Evolutionary conservation across 352 stramenopile genomes (phyloP).

Genomic region (Globisporangium paroecandrum): DNA sequence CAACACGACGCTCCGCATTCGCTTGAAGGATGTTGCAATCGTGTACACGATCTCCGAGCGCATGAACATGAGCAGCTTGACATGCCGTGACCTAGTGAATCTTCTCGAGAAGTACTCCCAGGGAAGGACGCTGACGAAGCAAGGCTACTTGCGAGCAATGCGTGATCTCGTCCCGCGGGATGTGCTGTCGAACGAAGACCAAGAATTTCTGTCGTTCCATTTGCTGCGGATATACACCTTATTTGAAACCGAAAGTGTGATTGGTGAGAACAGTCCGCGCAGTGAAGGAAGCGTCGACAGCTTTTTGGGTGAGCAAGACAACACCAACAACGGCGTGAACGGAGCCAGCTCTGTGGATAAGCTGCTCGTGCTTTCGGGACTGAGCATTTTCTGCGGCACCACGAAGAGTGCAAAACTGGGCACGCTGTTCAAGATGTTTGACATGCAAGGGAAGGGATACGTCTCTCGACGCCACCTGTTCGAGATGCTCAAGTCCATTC

Average conservation of each 20-base stretch:
- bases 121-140: conserved; percentile 66
- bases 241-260: conserved; percentile 72
- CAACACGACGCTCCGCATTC: conserved; percentile 74
- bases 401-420: conserved; percentile 95
- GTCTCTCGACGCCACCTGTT: conserved; percentile 76
- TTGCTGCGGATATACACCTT: conserved; percentile 79
- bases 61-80: conserved; percentile 75
- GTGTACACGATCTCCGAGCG: conserved; percentile 86
- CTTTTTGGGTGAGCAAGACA: conserved; percentile 24
- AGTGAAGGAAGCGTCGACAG: conserved; percentile 20
- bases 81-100: conserved; percentile 60
- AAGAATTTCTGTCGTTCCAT: conserved; percentile 87
- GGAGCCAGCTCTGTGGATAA: conserved; percentile 66
- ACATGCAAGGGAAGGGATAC: conserved; percentile 51
- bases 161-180: conserved; percentile 69
- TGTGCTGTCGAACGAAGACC: conserved; percentile 76
- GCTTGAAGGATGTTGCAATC: conserved; percentile 81
- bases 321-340: conserved; percentile 17
- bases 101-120: conserved; percentile 67
- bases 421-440: conserved; percentile 82
- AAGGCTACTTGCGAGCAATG: conserved; percentile 74
- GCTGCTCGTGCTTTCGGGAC: conserved; percentile 68
- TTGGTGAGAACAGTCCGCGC: conserved; percentile 30
- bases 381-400: conserved; percentile 93
- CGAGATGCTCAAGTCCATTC: conserved; percentile 76